Evolutionary conservation across 2,329 filamentous ascomycete genomes (phyloP), one percentile per base, ranked within the genome.

Genomic region (Spiromastix sp.): DNA sequence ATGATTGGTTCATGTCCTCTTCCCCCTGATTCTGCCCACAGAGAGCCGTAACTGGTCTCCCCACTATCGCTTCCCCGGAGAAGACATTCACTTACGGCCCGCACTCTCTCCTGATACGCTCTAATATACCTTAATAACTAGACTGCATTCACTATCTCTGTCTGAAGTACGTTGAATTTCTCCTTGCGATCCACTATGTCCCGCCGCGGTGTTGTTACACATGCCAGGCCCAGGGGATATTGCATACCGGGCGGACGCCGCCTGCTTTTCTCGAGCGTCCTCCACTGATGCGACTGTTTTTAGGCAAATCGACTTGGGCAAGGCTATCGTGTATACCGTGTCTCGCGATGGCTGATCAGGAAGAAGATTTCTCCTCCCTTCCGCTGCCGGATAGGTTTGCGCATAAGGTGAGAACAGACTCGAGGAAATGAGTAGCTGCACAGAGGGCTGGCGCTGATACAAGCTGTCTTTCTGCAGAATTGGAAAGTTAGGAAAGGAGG

Each of bases 401-500:
- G 36, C 85, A 93, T 68, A 93, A 93, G 68, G 77, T 80, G 16
- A 30, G 36, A 22, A 10, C 35, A 10, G 26, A 15, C 17, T 13
- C 24, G 10, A 50, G 19, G 21, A 19, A 13, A 15, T 22, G 29
- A 21, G 24, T 30, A 20, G 7, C 16, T 8, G 20, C 8, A 15
- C 3, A 18, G 13, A 16, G 16, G 17, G 5, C 9, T 15, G 11
- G 16, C 25, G 36, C 47, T 56, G 45, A 55, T 24, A 42, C 36
- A 29, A 46, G 42, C 18, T 25, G 10, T 35, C 13, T 32, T 15
- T 24, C 27, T 20, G 18, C 50, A 83, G 81, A 76, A 83, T 53
- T 98, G 91, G 91, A 98, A 98, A 72, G 87, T 93, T 27, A 77
- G 91, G 53, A 98, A 98, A 65, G 78, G 77, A 54, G 91, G 79